A percentile compares a stretch with the other conserved stretches of the same genome.
Evolutionary conservation across 805 yeast species (phyloP).

Genomic region (Schwanniomyces pseudopolymorphus): DNA sequence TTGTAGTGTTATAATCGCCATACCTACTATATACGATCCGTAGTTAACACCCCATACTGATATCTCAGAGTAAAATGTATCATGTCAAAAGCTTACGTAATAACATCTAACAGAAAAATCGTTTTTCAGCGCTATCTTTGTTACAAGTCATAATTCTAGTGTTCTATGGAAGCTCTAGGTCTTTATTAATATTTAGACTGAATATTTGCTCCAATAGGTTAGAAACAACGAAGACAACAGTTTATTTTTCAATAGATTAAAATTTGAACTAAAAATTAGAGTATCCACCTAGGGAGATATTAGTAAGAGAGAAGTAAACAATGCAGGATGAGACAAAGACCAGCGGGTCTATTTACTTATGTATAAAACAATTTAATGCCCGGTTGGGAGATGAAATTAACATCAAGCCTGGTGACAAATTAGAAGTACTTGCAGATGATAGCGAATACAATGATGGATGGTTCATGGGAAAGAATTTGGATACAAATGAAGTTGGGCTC

Average conservation of each 20-base stretch:
- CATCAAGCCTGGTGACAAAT: conserved; percentile 75
- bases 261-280: neutral
- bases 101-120: neutral
- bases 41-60: neutral
- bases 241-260: neutral
- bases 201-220: neutral
- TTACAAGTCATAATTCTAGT: neutral
- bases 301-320: neutral
- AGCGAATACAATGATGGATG: conserved; percentile 94
- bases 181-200: neutral
- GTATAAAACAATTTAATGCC: conserved; percentile 83
- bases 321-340: conserved; percentile 7
- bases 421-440: conserved; percentile 90
- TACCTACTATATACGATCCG: neutral
- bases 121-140: neutral
- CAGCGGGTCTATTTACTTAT: conserved; percentile 42
- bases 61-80: neutral
- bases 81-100: conserved; percentile 1
- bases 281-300: neutral
- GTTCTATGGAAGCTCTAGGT: neutral
- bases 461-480: conserved; percentile 84
- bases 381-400: conserved; percentile 88
- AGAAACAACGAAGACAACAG: neutral
- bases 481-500: conserved; percentile 75
- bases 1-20: neutral